Percentiles rank a stretch among this genome's conserved stretches.
phyloP scores from a whole-genome alignment of 305 asterid genomes.

The Withania somnifera region DNA sequence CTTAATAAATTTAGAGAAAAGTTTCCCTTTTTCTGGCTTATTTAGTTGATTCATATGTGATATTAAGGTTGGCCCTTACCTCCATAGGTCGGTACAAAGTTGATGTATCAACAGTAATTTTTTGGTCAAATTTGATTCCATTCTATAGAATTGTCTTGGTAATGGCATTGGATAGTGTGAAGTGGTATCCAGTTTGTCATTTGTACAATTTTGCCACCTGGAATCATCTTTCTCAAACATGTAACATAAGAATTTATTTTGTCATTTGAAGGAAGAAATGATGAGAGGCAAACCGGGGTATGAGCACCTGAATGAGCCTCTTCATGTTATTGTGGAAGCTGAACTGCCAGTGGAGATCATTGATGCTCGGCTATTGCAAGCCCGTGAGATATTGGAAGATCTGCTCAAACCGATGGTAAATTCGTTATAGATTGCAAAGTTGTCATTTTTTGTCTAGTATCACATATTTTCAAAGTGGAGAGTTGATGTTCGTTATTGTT shows the following conservation, averaged over 20 bases:
- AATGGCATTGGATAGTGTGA: background rate
- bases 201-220: background rate
- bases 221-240: background rate
- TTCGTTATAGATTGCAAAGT: background rate
- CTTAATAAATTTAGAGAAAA: background rate
- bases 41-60: background rate
- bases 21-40: background rate
- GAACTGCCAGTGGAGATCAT: slow-evolving; percentile 92
- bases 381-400: slow-evolving; percentile 85
- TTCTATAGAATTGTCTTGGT: background rate
- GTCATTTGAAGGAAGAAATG: slow-evolving; percentile 77
- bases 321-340: slow-evolving; percentile 87
- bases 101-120: background rate
- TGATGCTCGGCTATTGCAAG: slow-evolving; percentile 88
- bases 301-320: slow-evolving; percentile 95
- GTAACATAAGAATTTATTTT: background rate
- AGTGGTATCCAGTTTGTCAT: background rate
- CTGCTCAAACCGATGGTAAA: slow-evolving; percentile 90
- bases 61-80: background rate
- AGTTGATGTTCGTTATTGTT: background rate
- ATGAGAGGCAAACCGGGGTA: slow-evolving; percentile 98
- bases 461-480: background rate
- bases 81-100: background rate
- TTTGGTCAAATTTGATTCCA: background rate
- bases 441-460: background rate